Evolutionary conservation across 2,329 filamentous ascomycete species (phyloP).

Genomic region (Paecilomyces formosus): DNA sequence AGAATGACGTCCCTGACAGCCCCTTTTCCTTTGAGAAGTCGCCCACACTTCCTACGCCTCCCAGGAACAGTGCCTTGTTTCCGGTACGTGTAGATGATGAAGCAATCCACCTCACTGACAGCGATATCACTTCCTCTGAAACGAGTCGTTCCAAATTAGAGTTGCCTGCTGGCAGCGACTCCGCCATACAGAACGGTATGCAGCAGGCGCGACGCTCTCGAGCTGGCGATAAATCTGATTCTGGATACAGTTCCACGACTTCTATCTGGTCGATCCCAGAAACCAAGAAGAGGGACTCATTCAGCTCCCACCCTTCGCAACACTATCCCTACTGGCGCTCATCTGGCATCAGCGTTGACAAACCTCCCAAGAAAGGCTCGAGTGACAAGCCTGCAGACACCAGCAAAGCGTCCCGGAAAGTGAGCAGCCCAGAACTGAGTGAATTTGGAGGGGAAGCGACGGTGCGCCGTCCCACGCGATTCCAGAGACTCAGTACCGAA

Average conservation of each 20-base stretch:
- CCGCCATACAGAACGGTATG: conserved; percentile 3
- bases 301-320: background rate
- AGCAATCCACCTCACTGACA: conserved; percentile 11
- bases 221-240: conserved; percentile 26
- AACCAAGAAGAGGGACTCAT: background rate
- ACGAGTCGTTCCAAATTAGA: conserved; percentile 1
- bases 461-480: background rate
- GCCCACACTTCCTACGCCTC: conserved; percentile 12
- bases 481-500: background rate
- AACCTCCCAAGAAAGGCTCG: background rate
- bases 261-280: conserved; percentile 9
- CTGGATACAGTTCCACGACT: conserved; percentile 31
- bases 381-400: background rate
- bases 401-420: background rate
- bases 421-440: background rate
- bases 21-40: conserved; percentile 29
- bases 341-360: background rate
- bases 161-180: conserved; percentile 7
- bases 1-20: conserved; percentile 19
- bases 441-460: background rate
- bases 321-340: background rate
- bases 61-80: conserved; percentile 7
- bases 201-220: conserved; percentile 10
- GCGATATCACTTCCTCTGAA: conserved; percentile 7
- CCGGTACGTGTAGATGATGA: conserved; percentile 11